Conservation (phyloP, 208 protist species). For the Tritrichomonas musculus region DNA sequence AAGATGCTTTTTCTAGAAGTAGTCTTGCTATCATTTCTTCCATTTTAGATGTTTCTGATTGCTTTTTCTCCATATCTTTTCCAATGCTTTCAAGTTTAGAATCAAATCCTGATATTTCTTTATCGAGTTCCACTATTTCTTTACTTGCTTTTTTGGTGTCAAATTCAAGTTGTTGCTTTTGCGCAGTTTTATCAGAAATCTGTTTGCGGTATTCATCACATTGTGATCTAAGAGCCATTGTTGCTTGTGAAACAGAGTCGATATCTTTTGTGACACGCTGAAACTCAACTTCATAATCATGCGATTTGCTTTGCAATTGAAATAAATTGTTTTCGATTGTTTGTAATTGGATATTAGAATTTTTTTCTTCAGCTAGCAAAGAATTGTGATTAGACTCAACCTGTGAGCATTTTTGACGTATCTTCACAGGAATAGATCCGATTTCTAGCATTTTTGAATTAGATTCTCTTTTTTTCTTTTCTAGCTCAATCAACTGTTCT, state of each 20-base stretch:
- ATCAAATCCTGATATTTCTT: not conserved
- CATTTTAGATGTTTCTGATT: not conserved
- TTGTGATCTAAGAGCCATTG: not conserved
- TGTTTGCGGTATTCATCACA: not conserved
- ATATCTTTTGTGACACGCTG: conserved; percentile 26
- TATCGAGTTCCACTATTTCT: not conserved
- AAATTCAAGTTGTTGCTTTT: not conserved
- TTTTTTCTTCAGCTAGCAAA: not conserved
- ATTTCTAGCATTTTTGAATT: conserved; percentile 32
- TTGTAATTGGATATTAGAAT: not conserved
- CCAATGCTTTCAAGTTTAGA: not conserved
- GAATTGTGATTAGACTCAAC: not conserved
- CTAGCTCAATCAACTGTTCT: not conserved
- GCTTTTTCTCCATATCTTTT: conserved; percentile 23
- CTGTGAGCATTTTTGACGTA: not conserved
- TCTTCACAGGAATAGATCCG: not conserved
- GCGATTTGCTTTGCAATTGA: not conserved
- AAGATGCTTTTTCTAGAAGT: not conserved
- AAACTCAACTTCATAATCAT: not conserved
- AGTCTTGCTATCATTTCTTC: not conserved
- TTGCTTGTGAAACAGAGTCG: not conserved
- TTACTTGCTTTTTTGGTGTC: not conserved
- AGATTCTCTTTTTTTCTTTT: not conserved
- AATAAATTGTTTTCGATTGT: not conserved
- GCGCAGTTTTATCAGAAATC: not conserved